Evolutionary conservation across 2,329 filamentous ascomycete genomes (phyloP), one percentile per base, ranked within the genome.

Genomic region (Passalora sequoiae): DNA sequence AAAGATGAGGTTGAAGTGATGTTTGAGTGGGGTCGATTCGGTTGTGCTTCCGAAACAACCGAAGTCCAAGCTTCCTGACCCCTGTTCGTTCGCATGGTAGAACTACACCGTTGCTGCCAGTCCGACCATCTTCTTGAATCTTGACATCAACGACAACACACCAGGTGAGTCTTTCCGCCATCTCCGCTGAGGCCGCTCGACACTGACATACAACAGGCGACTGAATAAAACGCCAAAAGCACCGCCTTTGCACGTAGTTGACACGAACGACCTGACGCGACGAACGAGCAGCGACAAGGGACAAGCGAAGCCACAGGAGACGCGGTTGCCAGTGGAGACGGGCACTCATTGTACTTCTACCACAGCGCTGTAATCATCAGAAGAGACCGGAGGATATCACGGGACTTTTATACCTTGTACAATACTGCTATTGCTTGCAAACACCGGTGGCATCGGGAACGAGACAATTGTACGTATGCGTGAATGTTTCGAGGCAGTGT

Each of bases 401-500:
- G 15, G 33, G 17, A 21, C 20, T 10, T 4, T 21, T n/a, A 36
- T 24, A 24, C 8, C 33, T 20, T 43, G 40, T 43, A 43, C 24
- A 19, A 29, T 37, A 43, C 24, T 36, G 33, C 29, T 4, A n/a
- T 32, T 32, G 20, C 38, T 38, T 30, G 17, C 25, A 27, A 8
- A 29, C 12, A n/a, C n/a, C n/a, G n/a, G n/a, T n/a, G n/a, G n/a
- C n/a, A n/a, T n/a, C n/a, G n/a, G n/a, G n/a, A n/a, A n/a, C 37
- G 32, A 38, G 32, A 46, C 24, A 38, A 29, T 38, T 50, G 54
- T 56, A 56, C 54, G 54, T 56, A 56, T 56, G 40, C 47, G 47
- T 48, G 43, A 50, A 12, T 50, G 43, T 49, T 36, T 38, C n/a
- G n/a, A n/a, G n/a, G n/a, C n/a, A n/a, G n/a, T n/a, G n/a, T n/a